phyloP scores from a whole-genome alignment of 768 basidiomycete genomes.

The Chalciporus pseudorubinellus region DNA sequence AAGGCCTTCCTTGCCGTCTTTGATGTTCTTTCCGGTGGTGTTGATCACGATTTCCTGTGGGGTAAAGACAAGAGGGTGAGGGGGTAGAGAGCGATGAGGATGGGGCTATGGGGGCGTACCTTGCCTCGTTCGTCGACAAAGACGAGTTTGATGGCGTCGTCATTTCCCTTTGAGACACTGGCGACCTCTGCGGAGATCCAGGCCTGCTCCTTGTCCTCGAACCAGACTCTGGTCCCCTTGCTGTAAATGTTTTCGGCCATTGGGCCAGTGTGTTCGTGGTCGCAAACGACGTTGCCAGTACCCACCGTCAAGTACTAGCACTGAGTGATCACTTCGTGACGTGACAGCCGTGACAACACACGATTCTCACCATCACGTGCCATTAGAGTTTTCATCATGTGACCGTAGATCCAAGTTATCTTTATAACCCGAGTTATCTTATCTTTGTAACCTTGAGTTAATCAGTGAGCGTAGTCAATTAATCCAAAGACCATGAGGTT shows the following conservation, averaged over 20 bases:
- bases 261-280: conserved; percentile 27
- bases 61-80: not conserved
- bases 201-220: conserved; percentile 90
- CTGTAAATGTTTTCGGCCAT: conserved; percentile 94
- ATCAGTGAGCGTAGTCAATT: too few species aligned
- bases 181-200: conserved; percentile 91
- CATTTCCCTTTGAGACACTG: conserved; percentile 57
- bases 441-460: too few species aligned
- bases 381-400: too few species aligned
- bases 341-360: conserved; percentile 22
- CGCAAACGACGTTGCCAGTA: conserved; percentile 5
- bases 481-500: too few species aligned
- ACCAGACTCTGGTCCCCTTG: conserved; percentile 89
- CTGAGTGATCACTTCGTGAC: conserved; percentile 13
- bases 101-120: conserved; percentile 43
- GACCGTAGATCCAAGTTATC: too few species aligned
- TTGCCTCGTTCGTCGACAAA: conserved; percentile 92
- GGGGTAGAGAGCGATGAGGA: conserved; percentile 6
- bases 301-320: not conserved
- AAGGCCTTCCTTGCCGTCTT: conserved; percentile 72
- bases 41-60: conserved; percentile 73
- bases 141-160: conserved; percentile 76
- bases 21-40: conserved; percentile 78
- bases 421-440: too few species aligned
- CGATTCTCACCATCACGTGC: conserved; percentile 20